Evolutionary conservation across 2,329 filamentous ascomycete genomes (phyloP).

Genomic region (Fusarium sp.): DNA sequence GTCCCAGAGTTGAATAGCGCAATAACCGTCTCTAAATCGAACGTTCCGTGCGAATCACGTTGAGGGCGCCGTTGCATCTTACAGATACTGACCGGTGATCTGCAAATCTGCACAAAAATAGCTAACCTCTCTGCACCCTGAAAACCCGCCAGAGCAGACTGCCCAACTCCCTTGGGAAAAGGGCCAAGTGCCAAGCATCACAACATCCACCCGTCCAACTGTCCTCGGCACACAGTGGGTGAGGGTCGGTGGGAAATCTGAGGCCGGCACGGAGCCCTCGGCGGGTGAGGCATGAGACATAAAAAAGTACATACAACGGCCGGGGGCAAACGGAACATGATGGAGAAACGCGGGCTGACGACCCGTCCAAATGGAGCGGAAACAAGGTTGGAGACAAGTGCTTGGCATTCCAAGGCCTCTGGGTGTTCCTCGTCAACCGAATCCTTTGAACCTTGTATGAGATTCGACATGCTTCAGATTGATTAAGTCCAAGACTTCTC

Average conservation of each 20-base stretch:
- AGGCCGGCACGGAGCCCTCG: not conserved
- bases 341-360: not conserved
- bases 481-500: slow-evolving; percentile 4
- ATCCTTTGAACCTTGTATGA: slow-evolving; percentile 18
- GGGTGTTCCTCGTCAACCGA: slow-evolving; percentile 5
- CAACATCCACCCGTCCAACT: not conserved
- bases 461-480: slow-evolving; percentile 13
- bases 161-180: not conserved
- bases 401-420: slow-evolving; percentile 1
- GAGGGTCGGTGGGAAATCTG: not conserved
- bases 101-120: slow-evolving; percentile 22
- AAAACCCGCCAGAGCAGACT: not conserved
- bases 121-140: not conserved
- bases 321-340: slow-evolving; percentile 8
- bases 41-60: slow-evolving; percentile 28
- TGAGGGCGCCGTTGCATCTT: slow-evolving; percentile 17
- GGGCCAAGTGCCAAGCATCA: slow-evolving; percentile 3
- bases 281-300: not conserved
- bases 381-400: slow-evolving; percentile 7
- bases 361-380: not conserved
- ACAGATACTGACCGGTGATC: slow-evolving; percentile 16
- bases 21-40: slow-evolving; percentile 1
- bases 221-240: not conserved
- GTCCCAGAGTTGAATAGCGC: slow-evolving; percentile 16
- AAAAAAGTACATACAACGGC: not conserved